phyloP scores from a whole-genome alignment of 371 early-diverging fungal genomes.

The Apophysomyces sp. region DNA sequence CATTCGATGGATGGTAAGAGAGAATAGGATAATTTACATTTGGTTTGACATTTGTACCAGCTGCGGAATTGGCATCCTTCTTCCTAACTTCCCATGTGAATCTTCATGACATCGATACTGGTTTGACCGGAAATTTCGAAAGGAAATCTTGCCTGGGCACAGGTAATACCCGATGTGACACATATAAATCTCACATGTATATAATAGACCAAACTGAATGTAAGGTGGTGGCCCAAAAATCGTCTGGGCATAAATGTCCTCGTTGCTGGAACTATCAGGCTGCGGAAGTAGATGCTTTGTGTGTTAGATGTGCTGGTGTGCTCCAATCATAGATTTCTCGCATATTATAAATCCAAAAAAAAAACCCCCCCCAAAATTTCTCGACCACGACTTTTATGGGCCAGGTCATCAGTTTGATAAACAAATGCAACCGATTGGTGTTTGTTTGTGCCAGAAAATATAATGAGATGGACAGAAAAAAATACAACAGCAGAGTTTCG shows the following conservation, averaged over 20 bases:
- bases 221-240: constrained; percentile 26
- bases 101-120: constrained; percentile 10
- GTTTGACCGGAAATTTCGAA: constrained; percentile 13
- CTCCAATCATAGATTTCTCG: constrained; percentile 8
- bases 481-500: too few species aligned
- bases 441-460: not conserved
- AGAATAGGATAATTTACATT: too few species aligned
- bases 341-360: too few species aligned
- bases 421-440: not conserved
- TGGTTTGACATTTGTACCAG: constrained; percentile 5
- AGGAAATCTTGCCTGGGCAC: constrained; percentile 17
- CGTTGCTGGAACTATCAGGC: constrained; percentile 56
- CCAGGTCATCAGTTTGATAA: too few species aligned
- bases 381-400: too few species aligned
- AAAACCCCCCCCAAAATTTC: too few species aligned
- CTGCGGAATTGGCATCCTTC: constrained; percentile 38
- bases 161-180: too few species aligned
- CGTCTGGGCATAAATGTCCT: constrained; percentile 47
- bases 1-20: constrained; percentile 28
- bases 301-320: constrained; percentile 40
- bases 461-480: too few species aligned
- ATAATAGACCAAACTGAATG: constrained; percentile 13
- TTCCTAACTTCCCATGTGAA: constrained; percentile 56
- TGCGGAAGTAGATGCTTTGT: constrained; percentile 28
- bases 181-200: constrained; percentile 9